Evolutionary conservation across 2,329 filamentous ascomycete genomes (phyloP), one percentile per base, ranked within the genome.

Genomic region (Xylariaceae sp.): DNA sequence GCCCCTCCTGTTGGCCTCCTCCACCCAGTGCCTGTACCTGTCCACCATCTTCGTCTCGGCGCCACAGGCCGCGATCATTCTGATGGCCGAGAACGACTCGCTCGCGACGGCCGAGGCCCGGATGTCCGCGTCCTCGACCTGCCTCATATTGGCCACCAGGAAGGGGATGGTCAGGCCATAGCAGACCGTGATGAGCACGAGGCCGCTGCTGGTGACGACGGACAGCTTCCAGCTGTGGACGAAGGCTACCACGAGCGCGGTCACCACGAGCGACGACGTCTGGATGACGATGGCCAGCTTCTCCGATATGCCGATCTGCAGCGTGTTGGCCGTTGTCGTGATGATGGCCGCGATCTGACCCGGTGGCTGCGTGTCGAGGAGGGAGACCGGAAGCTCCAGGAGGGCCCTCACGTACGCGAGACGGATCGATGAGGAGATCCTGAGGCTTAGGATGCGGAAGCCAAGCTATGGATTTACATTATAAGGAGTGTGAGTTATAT

Each of bases 361-460:
- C 1, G 76, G 66, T 0, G 76, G 75, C 60, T 79, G 74, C 9
- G 74, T 75, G 56, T 86, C 82, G 32, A 85, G 73, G 19, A 81
- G 74, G 38, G 80, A 75, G 29, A 85, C 73, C 28, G 78, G 76
- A 54, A 85, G 78, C 1, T 65, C 63, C 27, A 88, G 74, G 4
- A 85, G 69, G 18, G 71, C 67, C 34, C 72, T 67, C n/a, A 88
- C 67, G 48, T 85, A 88, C 43, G 76, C 70, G 17, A 81, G 66
- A 7, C 84, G 70, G 39, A 82, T 65, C 9, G 69, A 70, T 1
- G 77, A 74, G 4, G 77, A 81, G 38, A 81, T 66, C 19, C 76
- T 69, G 31, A 81, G 70, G 19, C 76, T 76, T 44, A 77, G 73
- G 57, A 79, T 73, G 17, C 76, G 74, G 50, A 80, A 80, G 19